phyloP scores from a whole-genome alignment of 208 protist genomes.

The Trypanosoma boissoni region DNA sequence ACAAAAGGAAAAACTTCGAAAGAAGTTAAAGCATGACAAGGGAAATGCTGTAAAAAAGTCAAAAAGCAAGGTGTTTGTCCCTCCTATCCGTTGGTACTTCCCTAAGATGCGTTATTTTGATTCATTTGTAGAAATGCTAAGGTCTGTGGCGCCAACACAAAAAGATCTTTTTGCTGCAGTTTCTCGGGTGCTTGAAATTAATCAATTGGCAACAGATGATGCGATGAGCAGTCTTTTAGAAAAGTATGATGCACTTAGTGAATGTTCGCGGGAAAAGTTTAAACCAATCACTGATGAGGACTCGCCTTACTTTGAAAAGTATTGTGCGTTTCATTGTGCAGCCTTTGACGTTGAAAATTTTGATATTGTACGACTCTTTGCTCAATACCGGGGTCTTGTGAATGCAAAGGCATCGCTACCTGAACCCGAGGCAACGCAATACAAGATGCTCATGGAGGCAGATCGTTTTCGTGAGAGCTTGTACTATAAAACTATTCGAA shows the following conservation, averaged over 20 bases:
- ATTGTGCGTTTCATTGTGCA: conserved; percentile 59
- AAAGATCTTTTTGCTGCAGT: conserved; percentile 39
- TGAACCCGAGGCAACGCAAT: conserved; percentile 31
- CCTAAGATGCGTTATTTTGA: conserved; percentile 70
- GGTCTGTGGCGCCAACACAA: conserved; percentile 58
- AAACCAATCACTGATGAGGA: conserved; percentile 65
- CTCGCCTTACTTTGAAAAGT: conserved; percentile 55
- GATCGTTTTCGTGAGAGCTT: conserved; percentile 59
- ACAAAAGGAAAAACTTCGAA: conserved; percentile 27
- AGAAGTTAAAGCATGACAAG: conserved; percentile 21
- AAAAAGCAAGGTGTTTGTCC: background rate
- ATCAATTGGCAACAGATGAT: conserved; percentile 21
- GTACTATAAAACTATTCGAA: conserved; percentile 53
- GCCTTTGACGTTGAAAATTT: conserved; percentile 39
- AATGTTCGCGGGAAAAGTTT: conserved; percentile 38
- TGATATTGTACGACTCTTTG: conserved; percentile 68
- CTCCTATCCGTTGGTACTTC: conserved; percentile 20
- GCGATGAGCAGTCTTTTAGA: conserved; percentile 24
- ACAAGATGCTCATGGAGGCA: conserved; percentile 39
- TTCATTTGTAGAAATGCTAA: conserved; percentile 84
- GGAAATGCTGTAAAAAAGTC: conserved; percentile 11
- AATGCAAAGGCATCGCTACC: conserved; percentile 15
- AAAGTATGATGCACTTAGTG: conserved; percentile 35
- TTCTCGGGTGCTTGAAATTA: conserved; percentile 28
- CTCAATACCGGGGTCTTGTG: conserved; percentile 47